Evolutionary conservation across 2,329 filamentous ascomycete genomes (phyloP).

Genomic region (Exophiala oligosperma): DNA sequence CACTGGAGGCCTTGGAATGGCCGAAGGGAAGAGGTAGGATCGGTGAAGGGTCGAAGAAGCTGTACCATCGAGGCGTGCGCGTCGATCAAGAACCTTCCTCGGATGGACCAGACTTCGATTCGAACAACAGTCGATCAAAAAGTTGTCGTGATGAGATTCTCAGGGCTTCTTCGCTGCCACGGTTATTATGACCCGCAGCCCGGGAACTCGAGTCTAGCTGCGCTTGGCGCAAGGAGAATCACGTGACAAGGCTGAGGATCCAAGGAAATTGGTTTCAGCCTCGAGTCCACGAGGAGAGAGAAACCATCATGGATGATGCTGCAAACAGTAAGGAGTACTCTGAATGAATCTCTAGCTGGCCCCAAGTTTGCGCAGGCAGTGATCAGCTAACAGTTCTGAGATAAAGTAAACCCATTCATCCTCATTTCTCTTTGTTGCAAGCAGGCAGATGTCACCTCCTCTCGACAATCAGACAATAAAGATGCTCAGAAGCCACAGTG

Average conservation of each 20-base stretch:
- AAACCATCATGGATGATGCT: too few relatives aligned
- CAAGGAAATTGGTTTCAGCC: too few relatives aligned
- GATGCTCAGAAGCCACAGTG: too few relatives aligned
- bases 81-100: conserved; percentile 1
- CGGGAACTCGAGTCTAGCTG: conserved; percentile 9
- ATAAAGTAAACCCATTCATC: too few relatives aligned
- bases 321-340: too few relatives aligned
- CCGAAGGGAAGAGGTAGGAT: conserved; percentile 32
- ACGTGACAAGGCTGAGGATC: not conserved
- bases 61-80: conserved; percentile 25
- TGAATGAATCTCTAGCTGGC: too few relatives aligned
- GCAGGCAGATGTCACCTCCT: too few relatives aligned
- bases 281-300: too few relatives aligned
- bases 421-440: too few relatives aligned
- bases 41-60: not conserved
- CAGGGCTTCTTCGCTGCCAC: not conserved
- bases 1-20: conserved; percentile 19
- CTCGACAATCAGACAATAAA: too few relatives aligned
- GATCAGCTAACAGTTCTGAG: too few relatives aligned
- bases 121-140: not conserved
- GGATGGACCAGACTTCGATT: not conserved
- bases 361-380: too few relatives aligned
- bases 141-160: conserved; percentile 2
- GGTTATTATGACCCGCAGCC: not conserved
- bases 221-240: not conserved